Percentiles rank a stretch among this genome's conserved stretches.
Evolutionary conservation across 768 basidiomycete genomes (phyloP).

Genomic region (Amanita fuliginea): DNA sequence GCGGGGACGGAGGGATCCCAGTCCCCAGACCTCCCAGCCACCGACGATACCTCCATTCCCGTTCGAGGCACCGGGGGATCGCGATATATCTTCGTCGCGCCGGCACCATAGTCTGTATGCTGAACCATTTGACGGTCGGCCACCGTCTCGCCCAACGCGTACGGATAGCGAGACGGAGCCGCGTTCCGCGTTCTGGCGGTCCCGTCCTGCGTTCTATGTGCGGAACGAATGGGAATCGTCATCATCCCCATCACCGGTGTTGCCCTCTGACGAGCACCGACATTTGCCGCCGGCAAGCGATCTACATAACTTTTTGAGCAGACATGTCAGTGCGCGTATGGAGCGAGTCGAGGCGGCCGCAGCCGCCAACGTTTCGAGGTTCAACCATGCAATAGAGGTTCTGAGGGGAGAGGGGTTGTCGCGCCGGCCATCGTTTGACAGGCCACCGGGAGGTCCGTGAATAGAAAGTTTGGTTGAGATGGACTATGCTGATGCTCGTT

Average conservation of each 20-base stretch:
- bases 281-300: not conserved
- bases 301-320: not conserved
- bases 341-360: conserved; percentile 6
- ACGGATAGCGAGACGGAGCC: not conserved
- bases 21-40: conserved; percentile 13
- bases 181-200: not conserved
- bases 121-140: not conserved
- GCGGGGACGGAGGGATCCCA: conserved; percentile 5
- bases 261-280: not conserved
- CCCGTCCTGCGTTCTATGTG: not conserved
- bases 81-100: not conserved
- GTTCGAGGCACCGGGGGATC: conserved; percentile 18
- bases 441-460: not conserved
- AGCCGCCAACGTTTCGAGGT: conserved; percentile 12
- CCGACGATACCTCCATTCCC: conserved; percentile 27
- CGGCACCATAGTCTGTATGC: not conserved
- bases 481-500: not conserved
- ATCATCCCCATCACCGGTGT: not conserved
- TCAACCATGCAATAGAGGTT: conserved; percentile 20
- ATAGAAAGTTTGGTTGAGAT: not conserved
- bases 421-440: not conserved
- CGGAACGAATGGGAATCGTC: conserved; percentile 1
- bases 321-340: conserved; percentile 2
- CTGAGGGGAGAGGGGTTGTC: conserved; percentile 10
- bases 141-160: not conserved